Percentiles rank a stretch among this genome's conserved stretches.
Evolutionary conservation across 441 rosid species (phyloP).

Genomic region (Pelargonium cotyledonis): DNA sequence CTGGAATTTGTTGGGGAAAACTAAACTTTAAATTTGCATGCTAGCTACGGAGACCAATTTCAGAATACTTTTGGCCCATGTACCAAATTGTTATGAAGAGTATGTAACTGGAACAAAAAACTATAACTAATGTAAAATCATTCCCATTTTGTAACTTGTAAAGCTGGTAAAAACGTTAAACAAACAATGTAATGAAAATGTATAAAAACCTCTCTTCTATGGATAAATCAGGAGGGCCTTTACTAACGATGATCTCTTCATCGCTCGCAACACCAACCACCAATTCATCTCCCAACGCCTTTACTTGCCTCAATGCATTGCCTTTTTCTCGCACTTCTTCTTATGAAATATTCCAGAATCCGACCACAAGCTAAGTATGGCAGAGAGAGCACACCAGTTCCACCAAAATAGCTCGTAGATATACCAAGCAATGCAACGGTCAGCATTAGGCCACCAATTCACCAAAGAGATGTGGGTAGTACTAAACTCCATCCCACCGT

Average conservation of each 20-base stretch:
- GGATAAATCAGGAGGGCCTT: constrained; percentile 84
- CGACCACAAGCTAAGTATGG: constrained; percentile 33
- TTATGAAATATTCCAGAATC: constrained; percentile 41
- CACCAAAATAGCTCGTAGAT: constrained; percentile 57
- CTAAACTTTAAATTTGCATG: too few species aligned
- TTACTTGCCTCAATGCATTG: constrained; percentile 85
- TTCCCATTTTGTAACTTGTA: neutral
- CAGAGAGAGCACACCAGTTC: constrained; percentile 40
- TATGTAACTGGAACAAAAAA: too few species aligned
- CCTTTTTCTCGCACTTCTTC: constrained; percentile 43
- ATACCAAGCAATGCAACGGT: constrained; percentile 58
- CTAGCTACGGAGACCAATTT: too few species aligned
- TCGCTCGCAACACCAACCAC: constrained; percentile 87
- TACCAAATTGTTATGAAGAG: too few species aligned
- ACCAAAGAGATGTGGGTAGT: constrained; percentile 55
- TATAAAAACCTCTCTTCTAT: constrained; percentile 69
- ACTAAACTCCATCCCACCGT: constrained; percentile 46
- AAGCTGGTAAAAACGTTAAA: too few species aligned
- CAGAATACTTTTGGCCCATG: too few species aligned
- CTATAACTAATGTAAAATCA: constrained; percentile 1
- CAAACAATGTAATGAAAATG: neutral
- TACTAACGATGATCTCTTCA: constrained; percentile 84
- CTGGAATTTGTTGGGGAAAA: too few species aligned
- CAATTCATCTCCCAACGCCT: constrained; percentile 80
- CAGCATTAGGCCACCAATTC: constrained; percentile 60